Conservation (phyloP, 345 rosid genomes). For the Noccaea caerulescens region DNA sequence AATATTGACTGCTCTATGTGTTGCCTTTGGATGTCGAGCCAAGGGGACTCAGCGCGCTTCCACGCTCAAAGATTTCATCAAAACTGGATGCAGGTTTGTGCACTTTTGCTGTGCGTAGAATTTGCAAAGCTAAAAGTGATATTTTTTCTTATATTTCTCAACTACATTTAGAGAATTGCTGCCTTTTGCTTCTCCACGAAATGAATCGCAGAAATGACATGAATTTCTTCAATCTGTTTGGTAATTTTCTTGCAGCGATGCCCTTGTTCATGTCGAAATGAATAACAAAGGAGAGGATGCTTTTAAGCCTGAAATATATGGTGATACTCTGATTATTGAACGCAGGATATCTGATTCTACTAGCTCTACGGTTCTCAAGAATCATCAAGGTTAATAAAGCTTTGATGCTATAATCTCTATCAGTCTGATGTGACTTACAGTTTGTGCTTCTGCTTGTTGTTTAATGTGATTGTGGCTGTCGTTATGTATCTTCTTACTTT, state of each 20-base stretch:
- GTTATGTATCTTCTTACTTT: constrained; percentile 5
- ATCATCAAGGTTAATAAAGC: constrained; percentile 57
- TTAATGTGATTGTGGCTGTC: not conserved
- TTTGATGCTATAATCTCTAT: constrained; percentile 17
- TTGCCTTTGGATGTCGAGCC: constrained; percentile 90
- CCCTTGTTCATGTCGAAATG: constrained; percentile 66
- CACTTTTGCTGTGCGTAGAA: not conserved
- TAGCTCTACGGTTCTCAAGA: constrained; percentile 60
- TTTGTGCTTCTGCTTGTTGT: constrained; percentile 17
- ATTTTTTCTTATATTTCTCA: too few species aligned
- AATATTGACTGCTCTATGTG: constrained; percentile 77
- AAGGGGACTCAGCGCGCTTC: constrained; percentile 86
- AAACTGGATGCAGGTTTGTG: constrained; percentile 81
- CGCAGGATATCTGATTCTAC: constrained; percentile 71
- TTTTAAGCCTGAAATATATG: constrained; percentile 66
- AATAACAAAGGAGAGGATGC: constrained; percentile 77
- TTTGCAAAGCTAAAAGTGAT: too few species aligned
- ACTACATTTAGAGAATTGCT: too few species aligned
- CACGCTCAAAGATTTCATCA: constrained; percentile 76
- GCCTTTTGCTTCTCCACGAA: constrained; percentile 2
- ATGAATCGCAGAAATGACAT: not conserved
- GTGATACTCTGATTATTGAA: constrained; percentile 65
- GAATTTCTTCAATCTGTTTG: not conserved
- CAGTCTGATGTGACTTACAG: not conserved
- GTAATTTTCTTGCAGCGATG: constrained; percentile 52